phyloP scores from a whole-genome alignment of 2,329 filamentous ascomycete species.

The Atkinsonella hypoxylon region DNA sequence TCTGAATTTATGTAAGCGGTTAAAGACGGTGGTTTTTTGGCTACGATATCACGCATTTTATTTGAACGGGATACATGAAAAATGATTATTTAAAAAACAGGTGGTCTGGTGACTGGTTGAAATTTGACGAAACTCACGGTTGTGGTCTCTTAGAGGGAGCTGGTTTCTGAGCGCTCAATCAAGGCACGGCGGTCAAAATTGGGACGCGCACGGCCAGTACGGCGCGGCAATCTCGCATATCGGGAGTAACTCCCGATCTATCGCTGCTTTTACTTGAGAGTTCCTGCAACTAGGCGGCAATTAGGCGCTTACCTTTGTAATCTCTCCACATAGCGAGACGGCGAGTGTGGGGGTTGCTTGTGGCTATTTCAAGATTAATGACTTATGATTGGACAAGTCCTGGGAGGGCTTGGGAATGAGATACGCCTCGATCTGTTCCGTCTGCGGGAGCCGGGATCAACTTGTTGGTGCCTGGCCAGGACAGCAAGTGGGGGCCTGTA shows the following conservation, averaged over 20 bases:
- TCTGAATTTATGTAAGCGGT: neutral
- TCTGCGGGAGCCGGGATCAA: constrained; percentile 15
- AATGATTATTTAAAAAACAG: neutral
- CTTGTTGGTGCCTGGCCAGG: constrained; percentile 7
- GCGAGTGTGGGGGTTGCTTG: constrained; percentile 16
- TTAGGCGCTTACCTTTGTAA: constrained; percentile 14
- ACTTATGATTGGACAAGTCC: constrained; percentile 39
- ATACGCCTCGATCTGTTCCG: constrained; percentile 29
- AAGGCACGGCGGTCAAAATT: constrained; percentile 18
- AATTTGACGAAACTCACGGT: no score
- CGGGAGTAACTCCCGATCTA: constrained; percentile 25
- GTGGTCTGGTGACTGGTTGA: no score
- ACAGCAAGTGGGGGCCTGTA: constrained; percentile 11
- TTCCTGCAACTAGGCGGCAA: constrained; percentile 13
- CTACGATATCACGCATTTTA: neutral
- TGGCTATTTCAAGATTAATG: constrained; percentile 35
- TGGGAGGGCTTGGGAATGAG: constrained; percentile 16
- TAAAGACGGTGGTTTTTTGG: neutral
- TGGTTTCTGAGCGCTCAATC: neutral
- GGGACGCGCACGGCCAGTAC: constrained; percentile 10
- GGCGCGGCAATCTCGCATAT: constrained; percentile 22
- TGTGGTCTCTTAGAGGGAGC: neutral
- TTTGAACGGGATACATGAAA: neutral
- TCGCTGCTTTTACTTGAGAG: constrained; percentile 26
- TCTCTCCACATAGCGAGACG: constrained; percentile 16